Base-by-base conservation (phyloP, 345 rosid genomes). In the Cardamine resedifolia region DNA sequence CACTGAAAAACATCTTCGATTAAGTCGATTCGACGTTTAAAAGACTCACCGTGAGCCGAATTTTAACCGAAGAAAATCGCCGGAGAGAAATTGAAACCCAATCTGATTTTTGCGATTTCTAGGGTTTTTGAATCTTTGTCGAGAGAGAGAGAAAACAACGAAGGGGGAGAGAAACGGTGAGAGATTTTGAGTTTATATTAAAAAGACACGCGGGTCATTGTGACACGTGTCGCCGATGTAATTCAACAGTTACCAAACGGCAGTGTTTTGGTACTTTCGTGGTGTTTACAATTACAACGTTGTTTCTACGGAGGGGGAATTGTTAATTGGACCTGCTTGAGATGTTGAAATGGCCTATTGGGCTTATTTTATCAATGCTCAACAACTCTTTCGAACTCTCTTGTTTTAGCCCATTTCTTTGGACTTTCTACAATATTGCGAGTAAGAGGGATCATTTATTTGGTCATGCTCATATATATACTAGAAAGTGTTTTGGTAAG, bases 41-140 rank as follows among this genome's bases (percentile, higher is more conserved):
- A 4, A 5, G 3, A 10, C 19, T 53, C 64, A 53, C 70, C 74
- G 51, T 68, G 61, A 63, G 27, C 16, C 12, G 69, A 68, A 75
- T 75, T 67, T 75, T 0, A 51, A 1, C 7, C 12, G 28, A 0
- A 30, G 55, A 30, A n/a, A 28, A 60, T 59, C 69, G 11, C 50
- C 68, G 50, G 68, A 60, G 74, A 63, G 52, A 38, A 69, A 3
- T 68, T 15, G 49, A 10, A 62, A 53, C 26, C 57, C 0, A 55
- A 33, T 15, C 16, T 7, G 10, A 12, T 16, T 15, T 15, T 15
- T 10, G 50, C 9, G 44, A 3, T 12, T 12, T 62, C 38, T 76
- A 76, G 79, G 79, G 79, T 47, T 76, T 76, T 69, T 39, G 52
- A 62, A 49, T 34, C 50, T 7, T 49, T 45, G 9, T 24, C 7